phyloP scores from a whole-genome alignment of 2,329 filamentous ascomycete species.

The Trichoderma asperellum region DNA sequence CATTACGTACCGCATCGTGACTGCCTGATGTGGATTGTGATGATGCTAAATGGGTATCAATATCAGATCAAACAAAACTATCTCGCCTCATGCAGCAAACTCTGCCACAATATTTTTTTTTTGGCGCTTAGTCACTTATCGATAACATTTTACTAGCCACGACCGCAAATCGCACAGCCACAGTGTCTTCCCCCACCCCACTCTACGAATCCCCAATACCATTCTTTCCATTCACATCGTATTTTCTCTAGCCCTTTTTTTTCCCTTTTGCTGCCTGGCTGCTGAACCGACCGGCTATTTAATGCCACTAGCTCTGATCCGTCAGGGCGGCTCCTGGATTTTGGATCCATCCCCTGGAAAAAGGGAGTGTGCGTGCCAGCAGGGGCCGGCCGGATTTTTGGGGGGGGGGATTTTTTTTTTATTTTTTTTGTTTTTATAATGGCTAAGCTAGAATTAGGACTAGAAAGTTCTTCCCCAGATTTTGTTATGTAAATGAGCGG shows the following conservation, averaged over 20 bases:
- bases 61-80: slow-evolving; percentile 10
- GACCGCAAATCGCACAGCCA: not conserved
- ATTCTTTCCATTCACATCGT: not conserved
- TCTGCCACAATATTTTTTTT: slow-evolving; percentile 28
- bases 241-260: not conserved
- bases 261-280: not conserved
- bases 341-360: not conserved
- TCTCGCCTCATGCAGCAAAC: slow-evolving; percentile 22
- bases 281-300: not conserved
- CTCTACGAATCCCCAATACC: not conserved
- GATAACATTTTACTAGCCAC: slow-evolving; percentile 22
- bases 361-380: not conserved
- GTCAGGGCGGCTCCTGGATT: slow-evolving; percentile 18
- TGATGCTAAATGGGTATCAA: slow-evolving; percentile 22
- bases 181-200: not conserved
- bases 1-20: slow-evolving; percentile 29
- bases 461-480: slow-evolving; percentile 25
- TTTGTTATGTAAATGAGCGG: slow-evolving; percentile 21
- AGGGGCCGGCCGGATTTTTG: not conserved
- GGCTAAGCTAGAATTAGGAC: not conserved
- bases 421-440: not conserved
- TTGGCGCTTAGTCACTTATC: slow-evolving; percentile 28
- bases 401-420: not conserved
- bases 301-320: slow-evolving; percentile 22
- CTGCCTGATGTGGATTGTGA: slow-evolving; percentile 26